These are phyloP conservation scores for Alloteropsis angusta DNA, from an alignment of 202 grass and related monocot species.

Conservation along the genomic window DNA sequence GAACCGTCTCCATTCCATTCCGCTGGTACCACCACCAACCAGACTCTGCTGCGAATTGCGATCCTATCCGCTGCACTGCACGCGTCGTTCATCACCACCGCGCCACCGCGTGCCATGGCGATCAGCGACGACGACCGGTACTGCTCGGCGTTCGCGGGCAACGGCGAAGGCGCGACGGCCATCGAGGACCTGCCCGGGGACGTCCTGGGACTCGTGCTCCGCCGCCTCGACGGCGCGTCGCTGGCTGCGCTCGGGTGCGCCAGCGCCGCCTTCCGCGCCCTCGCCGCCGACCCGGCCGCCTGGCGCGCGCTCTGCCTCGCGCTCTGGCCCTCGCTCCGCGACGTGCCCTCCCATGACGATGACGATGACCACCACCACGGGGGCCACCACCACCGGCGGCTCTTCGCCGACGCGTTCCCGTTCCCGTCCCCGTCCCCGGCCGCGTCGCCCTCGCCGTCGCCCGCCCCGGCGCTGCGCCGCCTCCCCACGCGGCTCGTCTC, in stretches of 20 bases:
- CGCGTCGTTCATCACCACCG: neutral
- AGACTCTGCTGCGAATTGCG: neutral
- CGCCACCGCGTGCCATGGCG: neutral
- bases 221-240: slow-evolving; percentile 47
- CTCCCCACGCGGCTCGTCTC: slow-evolving; percentile 53
- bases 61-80: neutral
- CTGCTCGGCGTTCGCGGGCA: neutral
- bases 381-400: slow-evolving; percentile 21
- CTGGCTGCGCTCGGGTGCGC: slow-evolving; percentile 41
- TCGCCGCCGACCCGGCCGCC: slow-evolving; percentile 34
- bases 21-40: too few relatives aligned
- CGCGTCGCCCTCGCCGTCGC: neutral
- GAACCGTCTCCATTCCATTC: neutral
- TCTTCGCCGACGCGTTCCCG: slow-evolving; percentile 58
- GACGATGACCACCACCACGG: too few relatives aligned
- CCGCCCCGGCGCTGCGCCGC: neutral
- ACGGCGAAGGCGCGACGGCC: neutral
- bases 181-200: slow-evolving; percentile 66
- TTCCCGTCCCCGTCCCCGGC: slow-evolving; percentile 54
- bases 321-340: slow-evolving; percentile 49
- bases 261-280: slow-evolving; percentile 26
- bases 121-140: neutral
- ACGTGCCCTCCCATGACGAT: neutral
- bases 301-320: slow-evolving; percentile 59
- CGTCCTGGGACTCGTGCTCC: slow-evolving; percentile 38